These are phyloP conservation scores for Sutorius eximius DNA, from an alignment of 1,284 basidiomycete genomes.

Conservation along the genomic window DNA sequence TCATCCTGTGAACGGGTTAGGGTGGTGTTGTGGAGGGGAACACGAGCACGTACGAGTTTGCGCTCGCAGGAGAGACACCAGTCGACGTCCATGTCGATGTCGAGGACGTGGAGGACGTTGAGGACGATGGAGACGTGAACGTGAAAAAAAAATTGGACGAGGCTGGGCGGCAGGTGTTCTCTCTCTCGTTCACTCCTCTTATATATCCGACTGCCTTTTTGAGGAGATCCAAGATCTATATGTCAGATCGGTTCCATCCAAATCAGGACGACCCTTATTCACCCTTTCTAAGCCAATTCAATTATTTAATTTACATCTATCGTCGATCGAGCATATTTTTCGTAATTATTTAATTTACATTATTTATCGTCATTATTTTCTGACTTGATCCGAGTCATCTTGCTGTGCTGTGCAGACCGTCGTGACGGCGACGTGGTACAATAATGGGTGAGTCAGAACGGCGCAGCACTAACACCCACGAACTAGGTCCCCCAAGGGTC, in stretches of 20 bases:
- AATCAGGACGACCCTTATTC: constrained; percentile 25
- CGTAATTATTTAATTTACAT: constrained; percentile 21
- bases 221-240: constrained; percentile 15
- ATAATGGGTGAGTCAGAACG: constrained; percentile 18
- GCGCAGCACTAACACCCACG: constrained; percentile 28
- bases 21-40: background rate
- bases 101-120: background rate
- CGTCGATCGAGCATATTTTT: constrained; percentile 30
- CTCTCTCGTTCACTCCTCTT: constrained; percentile 17
- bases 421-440: constrained; percentile 19
- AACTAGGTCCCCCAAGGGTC: background rate
- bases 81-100: constrained; percentile 53
- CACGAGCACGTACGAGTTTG: constrained; percentile 45
- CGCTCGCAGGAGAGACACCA: constrained; percentile 66
- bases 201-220: constrained; percentile 32
- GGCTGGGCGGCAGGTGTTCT: constrained; percentile 14
- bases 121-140: background rate
- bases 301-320: constrained; percentile 36
- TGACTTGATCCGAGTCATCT: constrained; percentile 8
- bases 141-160: constrained; percentile 19
- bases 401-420: background rate
- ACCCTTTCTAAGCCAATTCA: constrained; percentile 27
- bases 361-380: constrained; percentile 4
- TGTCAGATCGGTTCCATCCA: constrained; percentile 12
- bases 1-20: constrained; percentile 42